phyloP scores from a whole-genome alignment of 2,329 filamentous ascomycete genomes.

The Aspergillus alliaceus region DNA sequence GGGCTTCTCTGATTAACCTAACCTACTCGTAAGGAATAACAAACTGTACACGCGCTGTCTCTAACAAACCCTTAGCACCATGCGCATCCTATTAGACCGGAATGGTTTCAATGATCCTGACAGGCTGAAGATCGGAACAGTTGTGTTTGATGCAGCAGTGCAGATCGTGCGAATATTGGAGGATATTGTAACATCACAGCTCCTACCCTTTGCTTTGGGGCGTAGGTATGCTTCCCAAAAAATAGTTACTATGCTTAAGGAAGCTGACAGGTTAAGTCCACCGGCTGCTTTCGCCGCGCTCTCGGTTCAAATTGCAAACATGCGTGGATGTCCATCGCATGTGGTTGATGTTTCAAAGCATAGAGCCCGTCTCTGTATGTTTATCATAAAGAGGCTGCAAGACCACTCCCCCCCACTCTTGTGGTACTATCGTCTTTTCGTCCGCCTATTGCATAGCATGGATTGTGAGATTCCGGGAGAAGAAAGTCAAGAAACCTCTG shows the following conservation, averaged over 20 bases:
- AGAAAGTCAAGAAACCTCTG: background rate
- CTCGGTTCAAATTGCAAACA: slow-evolving; percentile 4
- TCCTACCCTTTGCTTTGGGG: background rate
- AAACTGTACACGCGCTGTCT: background rate
- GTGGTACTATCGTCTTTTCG: slow-evolving; percentile 7
- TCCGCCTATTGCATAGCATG: background rate
- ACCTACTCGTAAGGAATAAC: background rate
- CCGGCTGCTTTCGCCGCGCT: background rate
- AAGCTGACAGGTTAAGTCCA: background rate
- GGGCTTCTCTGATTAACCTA: background rate
- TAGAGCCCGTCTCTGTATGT: slow-evolving; percentile 11
- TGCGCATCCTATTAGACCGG: background rate
- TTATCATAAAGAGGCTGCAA: slow-evolving; percentile 1
- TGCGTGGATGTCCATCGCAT: background rate
- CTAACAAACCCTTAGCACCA: background rate
- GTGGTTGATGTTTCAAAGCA: slow-evolving; percentile 4
- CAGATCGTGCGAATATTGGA: slow-evolving; percentile 10
- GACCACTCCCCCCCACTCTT: slow-evolving; percentile 5
- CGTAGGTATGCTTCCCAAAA: background rate
- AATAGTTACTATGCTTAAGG: background rate
- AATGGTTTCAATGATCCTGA: slow-evolving; percentile 3
- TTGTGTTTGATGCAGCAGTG: slow-evolving; percentile 5
- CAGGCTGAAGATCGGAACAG: background rate
- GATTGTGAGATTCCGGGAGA: slow-evolving; percentile 1
- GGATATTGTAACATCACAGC: slow-evolving; percentile 2